phyloP scores from a whole-genome alignment of 2,329 filamentous ascomycete species.

The Chaetomium sp. region DNA sequence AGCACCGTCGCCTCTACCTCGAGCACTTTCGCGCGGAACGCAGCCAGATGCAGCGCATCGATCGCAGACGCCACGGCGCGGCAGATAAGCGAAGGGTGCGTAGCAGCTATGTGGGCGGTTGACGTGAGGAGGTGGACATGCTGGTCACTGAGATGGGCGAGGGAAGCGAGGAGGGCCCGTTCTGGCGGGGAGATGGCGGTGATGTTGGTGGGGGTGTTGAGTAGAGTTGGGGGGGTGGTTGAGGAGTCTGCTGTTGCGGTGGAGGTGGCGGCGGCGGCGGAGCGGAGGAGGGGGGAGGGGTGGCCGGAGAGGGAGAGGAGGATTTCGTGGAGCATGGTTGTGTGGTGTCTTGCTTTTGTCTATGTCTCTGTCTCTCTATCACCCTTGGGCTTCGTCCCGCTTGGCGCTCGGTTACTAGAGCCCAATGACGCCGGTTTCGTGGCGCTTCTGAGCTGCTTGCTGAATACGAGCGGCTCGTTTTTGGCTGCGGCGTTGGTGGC shows the following conservation, averaged over 20 bases:
- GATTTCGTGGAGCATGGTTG: slow-evolving; percentile 90
- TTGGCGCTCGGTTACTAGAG: background rate
- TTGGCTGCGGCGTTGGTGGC: slow-evolving; percentile 28
- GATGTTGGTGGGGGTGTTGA: slow-evolving; percentile 36
- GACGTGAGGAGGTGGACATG: slow-evolving; percentile 66
- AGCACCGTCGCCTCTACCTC: slow-evolving; percentile 77
- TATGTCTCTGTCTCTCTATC: no score
- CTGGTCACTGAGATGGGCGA: slow-evolving; percentile 70
- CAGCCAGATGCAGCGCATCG: slow-evolving; percentile 63
- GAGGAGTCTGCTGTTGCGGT: background rate
- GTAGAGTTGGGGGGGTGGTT: slow-evolving; percentile 10
- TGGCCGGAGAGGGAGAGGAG: slow-evolving; percentile 93
- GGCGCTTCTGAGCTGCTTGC: background rate
- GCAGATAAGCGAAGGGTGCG: slow-evolving; percentile 75
- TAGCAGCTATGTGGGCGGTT: slow-evolving; percentile 58
- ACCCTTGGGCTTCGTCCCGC: no score
- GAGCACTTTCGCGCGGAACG: slow-evolving; percentile 77
- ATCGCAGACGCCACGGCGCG: slow-evolving; percentile 80
- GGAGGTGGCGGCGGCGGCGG: slow-evolving; percentile 24
- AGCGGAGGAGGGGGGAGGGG: slow-evolving; percentile 76
- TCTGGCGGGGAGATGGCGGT: slow-evolving; percentile 67
- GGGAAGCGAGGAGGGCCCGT: slow-evolving; percentile 68
- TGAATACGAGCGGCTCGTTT: slow-evolving; percentile 9
- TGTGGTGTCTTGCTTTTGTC: background rate
- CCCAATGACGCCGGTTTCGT: background rate